A percentile compares a stretch with the other conserved stretches of the same genome.
phyloP scores from a whole-genome alignment of 352 stramenopile species.

The Pythium vanterpoolii region DNA sequence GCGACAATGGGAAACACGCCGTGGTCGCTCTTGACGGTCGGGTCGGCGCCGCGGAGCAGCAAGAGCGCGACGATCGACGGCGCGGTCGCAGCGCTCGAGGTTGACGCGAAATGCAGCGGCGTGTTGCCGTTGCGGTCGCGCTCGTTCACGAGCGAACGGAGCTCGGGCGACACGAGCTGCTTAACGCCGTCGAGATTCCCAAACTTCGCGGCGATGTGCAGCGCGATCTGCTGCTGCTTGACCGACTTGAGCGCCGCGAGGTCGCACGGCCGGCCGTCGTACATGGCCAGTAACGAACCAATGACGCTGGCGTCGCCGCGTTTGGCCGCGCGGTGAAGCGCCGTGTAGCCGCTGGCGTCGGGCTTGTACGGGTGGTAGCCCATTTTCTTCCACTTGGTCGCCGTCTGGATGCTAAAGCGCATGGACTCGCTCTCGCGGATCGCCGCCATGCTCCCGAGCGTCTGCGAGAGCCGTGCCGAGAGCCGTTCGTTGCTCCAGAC shows the following conservation, averaged over 20 bases:
- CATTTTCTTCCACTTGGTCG: slow-evolving; percentile 82
- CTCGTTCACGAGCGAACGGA: slow-evolving; percentile 54
- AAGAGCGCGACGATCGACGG: slow-evolving; percentile 59
- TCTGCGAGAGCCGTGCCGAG: slow-evolving; percentile 57
- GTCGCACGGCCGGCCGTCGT: slow-evolving; percentile 68
- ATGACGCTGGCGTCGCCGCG: slow-evolving; percentile 64
- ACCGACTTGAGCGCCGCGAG: slow-evolving; percentile 57
- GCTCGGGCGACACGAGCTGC: slow-evolving; percentile 52
- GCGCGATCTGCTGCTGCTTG: slow-evolving; percentile 74
- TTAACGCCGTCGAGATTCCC: slow-evolving; percentile 57
- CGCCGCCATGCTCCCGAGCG: slow-evolving; percentile 56
- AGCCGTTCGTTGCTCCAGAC: slow-evolving; percentile 64
- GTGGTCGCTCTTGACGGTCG: slow-evolving; percentile 65
- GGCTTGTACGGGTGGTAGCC: slow-evolving; percentile 83
- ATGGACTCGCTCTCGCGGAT: slow-evolving; percentile 78
- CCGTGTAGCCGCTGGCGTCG: slow-evolving; percentile 75
- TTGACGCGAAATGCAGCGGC: slow-evolving; percentile 76
- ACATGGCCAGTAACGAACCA: slow-evolving; percentile 73
- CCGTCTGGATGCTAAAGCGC: slow-evolving; percentile 73
- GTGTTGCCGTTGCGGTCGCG: slow-evolving; percentile 80
- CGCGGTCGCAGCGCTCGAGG: slow-evolving; percentile 43
- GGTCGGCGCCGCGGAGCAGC: slow-evolving; percentile 50
- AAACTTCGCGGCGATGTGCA: slow-evolving; percentile 83
- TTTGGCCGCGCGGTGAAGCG: slow-evolving; percentile 73
- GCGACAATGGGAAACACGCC: slow-evolving; percentile 78